Base-by-base conservation (phyloP, 176 grass and related monocot species). In the Eleusine coracana region DNA sequence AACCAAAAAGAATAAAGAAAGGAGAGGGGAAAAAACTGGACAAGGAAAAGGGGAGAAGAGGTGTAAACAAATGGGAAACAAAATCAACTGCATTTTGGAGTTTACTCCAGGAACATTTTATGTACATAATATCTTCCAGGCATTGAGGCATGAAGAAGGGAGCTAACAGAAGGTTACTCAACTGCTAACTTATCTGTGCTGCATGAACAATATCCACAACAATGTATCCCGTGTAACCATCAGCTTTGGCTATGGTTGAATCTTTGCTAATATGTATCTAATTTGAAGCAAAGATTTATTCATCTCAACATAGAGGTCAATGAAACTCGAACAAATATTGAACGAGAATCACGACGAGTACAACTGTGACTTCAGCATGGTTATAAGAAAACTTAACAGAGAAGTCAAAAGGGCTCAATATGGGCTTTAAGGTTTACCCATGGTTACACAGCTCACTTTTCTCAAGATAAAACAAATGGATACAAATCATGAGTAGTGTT, bases 71-170 rank as follows among this genome's bases (percentile, higher is more conserved):
- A 34, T 34, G 21, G 11, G 11, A 51, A 51, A 51, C 14, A 51
- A 51, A 51, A 34, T 34, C 4, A 0, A 51, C 10, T 16, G 14
- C 49, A 46, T 0, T 46, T 46, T 46, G 44, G 10, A 46, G 1
- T 2, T 46, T 46, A 46, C 44, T 46, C 1, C 8, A 46, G 0
- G 8, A 46, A 48, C 62, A 23, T 18, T 59, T 6, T 50, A 29
- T 73, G 38, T 18, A 68, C 10, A 39, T 29, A 66, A 16, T 37
- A 73, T 34, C n/a, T 21, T 69, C 10, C 46, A 0, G 0, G 11
- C 20, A 71, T 71, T 74, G 55, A 74, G 23, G 38, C 23, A 74
- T 79, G 28, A 8, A 67, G 5, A 41, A 77, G n/a, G 48, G 72
- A 52, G 31, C 54, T 39, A 76, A 34, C n/a, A 70, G 55, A 60